phyloP scores from a whole-genome alignment of 176 grass and related monocot genomes.

The Panicum miliaceum region DNA sequence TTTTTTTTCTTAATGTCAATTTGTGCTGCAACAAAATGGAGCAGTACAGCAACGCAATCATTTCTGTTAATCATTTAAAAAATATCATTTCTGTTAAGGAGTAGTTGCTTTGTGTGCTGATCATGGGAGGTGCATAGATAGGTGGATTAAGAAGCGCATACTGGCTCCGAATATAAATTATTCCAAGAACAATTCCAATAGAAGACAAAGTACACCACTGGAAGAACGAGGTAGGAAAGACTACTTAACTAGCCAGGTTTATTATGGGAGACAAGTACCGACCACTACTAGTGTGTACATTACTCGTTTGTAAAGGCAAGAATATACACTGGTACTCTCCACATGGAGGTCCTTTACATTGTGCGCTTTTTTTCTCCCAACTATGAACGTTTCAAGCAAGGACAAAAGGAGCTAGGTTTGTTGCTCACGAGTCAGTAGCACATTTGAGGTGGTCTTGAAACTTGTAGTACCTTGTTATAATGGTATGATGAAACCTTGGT shows the following conservation, averaged over 20 bases:
- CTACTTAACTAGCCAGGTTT: background rate
- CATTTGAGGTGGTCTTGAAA: background rate
- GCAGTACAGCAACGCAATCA: background rate
- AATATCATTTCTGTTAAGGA: too few relatives aligned
- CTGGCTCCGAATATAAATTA: too few relatives aligned
- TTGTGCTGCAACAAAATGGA: background rate
- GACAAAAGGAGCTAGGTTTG: slow-evolving; percentile 4
- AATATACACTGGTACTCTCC: background rate
- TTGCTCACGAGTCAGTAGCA: background rate
- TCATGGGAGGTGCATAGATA: too few relatives aligned
- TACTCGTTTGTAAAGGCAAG: slow-evolving; percentile 1
- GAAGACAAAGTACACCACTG: background rate
- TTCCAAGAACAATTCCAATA: background rate
- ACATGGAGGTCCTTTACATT: background rate
- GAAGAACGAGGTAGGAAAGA: background rate
- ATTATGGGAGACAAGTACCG: slow-evolving; percentile 9
- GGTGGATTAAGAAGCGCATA: too few relatives aligned
- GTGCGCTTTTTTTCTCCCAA: slow-evolving; percentile 15
- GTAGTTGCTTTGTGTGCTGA: too few relatives aligned
- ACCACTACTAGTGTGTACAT: background rate
- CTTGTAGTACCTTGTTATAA: background rate
- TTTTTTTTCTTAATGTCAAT: background rate
- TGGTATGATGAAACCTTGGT: background rate
- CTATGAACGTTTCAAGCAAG: slow-evolving; percentile 17
- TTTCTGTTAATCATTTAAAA: background rate